A percentile compares a stretch with the other conserved stretches of the same genome.
These are phyloP conservation scores for Hirsutella rhossiliensis DNA, from an alignment of 2,329 filamentous ascomycete species.

Conservation along the genomic window DNA sequence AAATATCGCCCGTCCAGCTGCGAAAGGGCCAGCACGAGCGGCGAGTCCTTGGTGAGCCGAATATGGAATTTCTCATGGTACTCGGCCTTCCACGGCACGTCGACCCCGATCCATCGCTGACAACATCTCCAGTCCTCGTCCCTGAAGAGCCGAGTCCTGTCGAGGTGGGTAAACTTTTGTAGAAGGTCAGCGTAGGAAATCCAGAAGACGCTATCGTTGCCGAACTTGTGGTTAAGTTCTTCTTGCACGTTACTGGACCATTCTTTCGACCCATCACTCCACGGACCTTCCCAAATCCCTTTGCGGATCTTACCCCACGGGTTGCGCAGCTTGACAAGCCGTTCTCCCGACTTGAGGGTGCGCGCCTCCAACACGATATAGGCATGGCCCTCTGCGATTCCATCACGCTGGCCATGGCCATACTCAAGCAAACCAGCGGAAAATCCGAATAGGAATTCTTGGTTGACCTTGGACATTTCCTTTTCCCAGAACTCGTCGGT, in stretches of 20 bases:
- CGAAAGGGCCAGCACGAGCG: constrained; percentile 46
- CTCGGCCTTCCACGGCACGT: constrained; percentile 49
- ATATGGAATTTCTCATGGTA: constrained; percentile 52
- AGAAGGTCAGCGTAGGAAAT: constrained; percentile 51
- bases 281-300: constrained; percentile 47
- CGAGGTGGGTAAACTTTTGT: constrained; percentile 48
- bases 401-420: constrained; percentile 47
- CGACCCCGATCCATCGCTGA: constrained; percentile 48
- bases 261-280: constrained; percentile 48
- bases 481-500: constrained; percentile 75
- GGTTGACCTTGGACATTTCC: constrained; percentile 67
- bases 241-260: constrained; percentile 46
- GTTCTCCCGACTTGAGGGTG: constrained; percentile 36
- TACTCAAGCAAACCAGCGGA: constrained; percentile 50
- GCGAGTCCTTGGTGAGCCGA: constrained; percentile 40
- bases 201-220: constrained; percentile 52
- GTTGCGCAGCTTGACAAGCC: constrained; percentile 46
- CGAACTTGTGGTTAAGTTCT: constrained; percentile 47
- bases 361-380: constrained; percentile 50
- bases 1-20: constrained; percentile 53
- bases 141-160: constrained; percentile 49
- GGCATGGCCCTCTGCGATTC: constrained; percentile 46
- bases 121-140: constrained; percentile 44
- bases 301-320: constrained; percentile 48
- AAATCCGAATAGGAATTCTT: constrained; percentile 69